Evolutionary conservation across 2,329 filamentous ascomycete genomes (phyloP).

Genomic region (Penicillium thymicola): DNA sequence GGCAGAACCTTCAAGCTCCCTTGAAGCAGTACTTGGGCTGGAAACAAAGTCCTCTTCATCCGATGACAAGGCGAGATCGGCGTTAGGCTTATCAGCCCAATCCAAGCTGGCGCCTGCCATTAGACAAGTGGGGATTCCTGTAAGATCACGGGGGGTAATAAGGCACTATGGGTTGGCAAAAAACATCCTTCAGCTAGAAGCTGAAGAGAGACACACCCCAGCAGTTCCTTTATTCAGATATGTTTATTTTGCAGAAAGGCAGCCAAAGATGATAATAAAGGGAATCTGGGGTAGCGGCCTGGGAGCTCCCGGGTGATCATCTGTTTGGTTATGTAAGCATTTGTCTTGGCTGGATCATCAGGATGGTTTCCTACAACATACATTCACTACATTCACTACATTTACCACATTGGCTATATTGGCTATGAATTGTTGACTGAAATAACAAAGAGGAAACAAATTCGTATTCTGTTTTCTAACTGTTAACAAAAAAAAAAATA

Average conservation of each 20-base stretch:
- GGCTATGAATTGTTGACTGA: not conserved
- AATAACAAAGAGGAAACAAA: not conserved
- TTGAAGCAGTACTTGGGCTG: constrained; percentile 26
- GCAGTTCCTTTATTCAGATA: not conserved
- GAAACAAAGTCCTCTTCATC: constrained; percentile 32
- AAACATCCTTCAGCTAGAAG: constrained; percentile 3
- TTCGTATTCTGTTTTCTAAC: not conserved
- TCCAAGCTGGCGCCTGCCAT: constrained; percentile 29
- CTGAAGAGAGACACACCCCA: not conserved
- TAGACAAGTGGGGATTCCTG: constrained; percentile 4
- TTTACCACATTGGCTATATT: not conserved
- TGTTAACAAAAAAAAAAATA: not conserved
- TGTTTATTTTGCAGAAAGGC: not conserved
- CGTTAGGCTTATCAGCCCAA: constrained; percentile 22
- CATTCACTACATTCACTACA: not conserved
- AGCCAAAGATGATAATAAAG: not conserved
- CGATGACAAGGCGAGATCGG: constrained; percentile 24
- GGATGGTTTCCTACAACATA: not conserved
- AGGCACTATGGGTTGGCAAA: not conserved
- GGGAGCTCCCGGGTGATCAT: not conserved
- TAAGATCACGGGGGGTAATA: not conserved
- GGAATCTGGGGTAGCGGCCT: constrained; percentile 4
- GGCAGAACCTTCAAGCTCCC: constrained; percentile 10
- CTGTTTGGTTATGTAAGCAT: not conserved
- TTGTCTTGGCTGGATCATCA: not conserved